These are phyloP conservation scores for Solanum piurae DNA, from an alignment of 257 asterid genomes.

Conservation along the genomic window DNA sequence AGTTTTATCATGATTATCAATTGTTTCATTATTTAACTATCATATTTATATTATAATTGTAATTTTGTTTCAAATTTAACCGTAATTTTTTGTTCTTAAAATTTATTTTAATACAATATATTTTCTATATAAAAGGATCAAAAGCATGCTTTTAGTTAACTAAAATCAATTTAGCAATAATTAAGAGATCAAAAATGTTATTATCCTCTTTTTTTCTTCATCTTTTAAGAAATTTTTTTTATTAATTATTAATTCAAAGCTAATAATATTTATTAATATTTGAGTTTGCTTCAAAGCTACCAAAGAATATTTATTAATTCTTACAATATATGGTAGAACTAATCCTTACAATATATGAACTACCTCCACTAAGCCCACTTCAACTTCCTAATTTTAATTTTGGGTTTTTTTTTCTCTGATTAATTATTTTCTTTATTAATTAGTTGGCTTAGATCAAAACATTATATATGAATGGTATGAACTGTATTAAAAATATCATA, in stretches of 20 bases:
- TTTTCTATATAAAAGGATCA: not conserved
- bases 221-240: no score
- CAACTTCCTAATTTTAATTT: not conserved
- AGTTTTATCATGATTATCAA: no score
- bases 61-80: not conserved
- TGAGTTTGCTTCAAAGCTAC: not conserved
- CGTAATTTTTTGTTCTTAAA: no score
- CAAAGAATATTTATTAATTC: not conserved
- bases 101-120: no score
- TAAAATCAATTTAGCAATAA: no score
- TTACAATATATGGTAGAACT: not conserved
- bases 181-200: no score
- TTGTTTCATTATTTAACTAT: not conserved
- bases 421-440: not conserved
- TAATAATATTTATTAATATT: no score
- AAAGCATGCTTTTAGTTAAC: not conserved
- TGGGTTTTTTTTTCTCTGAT: not conserved
- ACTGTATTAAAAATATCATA: no score
- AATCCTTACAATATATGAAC: not conserved
- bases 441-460: not conserved
- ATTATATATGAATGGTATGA: not conserved
- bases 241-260: no score
- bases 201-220: no score
- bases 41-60: no score
- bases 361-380: not conserved